A percentile compares a stretch with the other conserved stretches of the same genome.
Conservation (phyloP, 768 basidiomycete species). For the Melanogaster broomeanus region DNA sequence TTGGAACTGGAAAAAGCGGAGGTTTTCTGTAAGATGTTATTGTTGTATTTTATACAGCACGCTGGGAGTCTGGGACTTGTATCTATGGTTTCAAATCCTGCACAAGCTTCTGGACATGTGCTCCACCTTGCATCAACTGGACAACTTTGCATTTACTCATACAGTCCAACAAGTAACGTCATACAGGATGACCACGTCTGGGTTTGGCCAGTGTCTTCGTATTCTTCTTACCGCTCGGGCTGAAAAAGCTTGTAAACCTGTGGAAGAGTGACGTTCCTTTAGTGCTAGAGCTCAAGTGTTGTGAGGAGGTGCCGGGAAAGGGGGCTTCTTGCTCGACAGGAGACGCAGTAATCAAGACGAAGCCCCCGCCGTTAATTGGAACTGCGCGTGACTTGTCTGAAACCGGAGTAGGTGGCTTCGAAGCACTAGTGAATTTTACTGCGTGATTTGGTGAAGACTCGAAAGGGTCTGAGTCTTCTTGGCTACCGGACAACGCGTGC, state of each 20-base stretch:
- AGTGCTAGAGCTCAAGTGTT: not conserved
- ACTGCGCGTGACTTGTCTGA: not conserved
- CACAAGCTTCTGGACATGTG: too few species aligned
- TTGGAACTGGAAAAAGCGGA: too few species aligned
- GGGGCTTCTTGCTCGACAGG: not conserved
- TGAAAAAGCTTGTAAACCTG: not conserved
- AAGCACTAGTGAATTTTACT: not conserved
- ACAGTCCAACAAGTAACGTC: too few species aligned
- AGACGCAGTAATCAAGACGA: not conserved
- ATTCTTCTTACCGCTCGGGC: slow-evolving; percentile 29
- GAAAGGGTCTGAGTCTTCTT: not conserved
- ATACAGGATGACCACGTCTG: too few species aligned
- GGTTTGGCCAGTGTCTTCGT: too few species aligned
- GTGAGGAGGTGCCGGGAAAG: not conserved
- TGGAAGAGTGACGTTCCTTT: not conserved
- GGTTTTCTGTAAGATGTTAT: not conserved
- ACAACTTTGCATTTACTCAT: too few species aligned
- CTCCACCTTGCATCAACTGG: too few species aligned
- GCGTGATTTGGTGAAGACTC: not conserved
- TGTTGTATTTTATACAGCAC: not conserved
- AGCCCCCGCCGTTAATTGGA: not conserved
- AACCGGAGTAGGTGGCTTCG: not conserved
- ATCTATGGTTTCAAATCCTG: too few species aligned
- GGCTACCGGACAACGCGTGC: not conserved
- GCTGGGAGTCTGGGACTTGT: not conserved